phyloP scores from a whole-genome alignment of 2,329 filamentous ascomycete genomes.

The Fusarium temperatum region DNA sequence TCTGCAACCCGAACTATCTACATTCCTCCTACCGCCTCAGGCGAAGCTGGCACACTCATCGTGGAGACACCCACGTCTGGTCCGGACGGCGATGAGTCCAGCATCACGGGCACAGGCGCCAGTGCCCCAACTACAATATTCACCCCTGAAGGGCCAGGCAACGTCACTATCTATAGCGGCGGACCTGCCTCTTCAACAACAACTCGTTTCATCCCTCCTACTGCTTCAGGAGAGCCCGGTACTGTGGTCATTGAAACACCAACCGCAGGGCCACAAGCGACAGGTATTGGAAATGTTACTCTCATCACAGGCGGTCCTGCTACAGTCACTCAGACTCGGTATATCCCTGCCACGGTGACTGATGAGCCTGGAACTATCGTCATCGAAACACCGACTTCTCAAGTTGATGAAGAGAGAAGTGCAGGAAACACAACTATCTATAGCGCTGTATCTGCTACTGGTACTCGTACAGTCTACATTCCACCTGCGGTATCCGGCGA shows the following conservation, averaged over 20 bases:
- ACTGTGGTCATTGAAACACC: conserved; percentile 21
- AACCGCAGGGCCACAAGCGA: background rate
- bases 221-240: background rate
- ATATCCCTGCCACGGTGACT: background rate
- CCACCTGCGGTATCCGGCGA: background rate
- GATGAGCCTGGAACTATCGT: conserved; percentile 6
- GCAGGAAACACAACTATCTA: background rate
- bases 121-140: background rate
- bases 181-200: background rate
- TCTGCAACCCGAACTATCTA: conserved; percentile 1
- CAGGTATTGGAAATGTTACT: conserved; percentile 2
- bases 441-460: background rate
- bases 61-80: background rate
- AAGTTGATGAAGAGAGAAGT: background rate
- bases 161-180: conserved; percentile 9
- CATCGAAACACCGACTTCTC: background rate
- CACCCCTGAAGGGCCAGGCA: background rate
- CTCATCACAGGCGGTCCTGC: conserved; percentile 2
- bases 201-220: background rate
- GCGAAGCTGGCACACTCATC: background rate
- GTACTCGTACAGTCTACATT: background rate
- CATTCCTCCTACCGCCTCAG: background rate
- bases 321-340: background rate
- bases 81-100: background rate
- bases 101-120: background rate